Evolutionary conservation across 2,329 filamentous ascomycete genomes (phyloP).

Genomic region (Leptographium radiaticola): DNA sequence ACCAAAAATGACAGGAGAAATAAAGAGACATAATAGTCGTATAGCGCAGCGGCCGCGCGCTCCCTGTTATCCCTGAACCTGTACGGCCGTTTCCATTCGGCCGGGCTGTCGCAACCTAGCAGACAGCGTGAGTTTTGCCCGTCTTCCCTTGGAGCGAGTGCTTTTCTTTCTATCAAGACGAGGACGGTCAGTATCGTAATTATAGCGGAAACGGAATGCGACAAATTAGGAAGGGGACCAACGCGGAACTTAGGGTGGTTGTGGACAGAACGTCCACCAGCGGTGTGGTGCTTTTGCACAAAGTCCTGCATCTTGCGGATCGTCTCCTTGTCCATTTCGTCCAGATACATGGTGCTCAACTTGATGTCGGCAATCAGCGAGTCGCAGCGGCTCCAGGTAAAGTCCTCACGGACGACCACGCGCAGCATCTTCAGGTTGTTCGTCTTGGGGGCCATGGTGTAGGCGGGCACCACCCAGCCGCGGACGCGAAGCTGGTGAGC

Average conservation of each 20-base stretch:
- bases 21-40: neutral
- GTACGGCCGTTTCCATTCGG: neutral
- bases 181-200: conserved; percentile 1
- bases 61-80: neutral
- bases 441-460: conserved; percentile 91
- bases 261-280: conserved; percentile 38
- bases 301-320: conserved; percentile 58
- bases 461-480: conserved; percentile 89
- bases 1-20: neutral
- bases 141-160: conserved; percentile 83
- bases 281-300: conserved; percentile 41
- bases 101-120: conserved; percentile 33
- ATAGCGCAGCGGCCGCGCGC: neutral
- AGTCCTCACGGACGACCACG: conserved; percentile 87
- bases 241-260: conserved; percentile 37
- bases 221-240: conserved; percentile 15
- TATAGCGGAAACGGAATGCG: neutral
- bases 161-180: conserved; percentile 45
- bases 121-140: conserved; percentile 81
- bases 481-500: conserved; percentile 78
- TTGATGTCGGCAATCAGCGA: conserved; percentile 66
- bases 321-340: conserved; percentile 59
- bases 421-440: conserved; percentile 79
- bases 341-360: conserved; percentile 57
- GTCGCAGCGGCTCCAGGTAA: conserved; percentile 71